These are phyloP conservation scores for Cicer judaicum DNA, from an alignment of 306 rosid genomes.

Conservation along the genomic window DNA sequence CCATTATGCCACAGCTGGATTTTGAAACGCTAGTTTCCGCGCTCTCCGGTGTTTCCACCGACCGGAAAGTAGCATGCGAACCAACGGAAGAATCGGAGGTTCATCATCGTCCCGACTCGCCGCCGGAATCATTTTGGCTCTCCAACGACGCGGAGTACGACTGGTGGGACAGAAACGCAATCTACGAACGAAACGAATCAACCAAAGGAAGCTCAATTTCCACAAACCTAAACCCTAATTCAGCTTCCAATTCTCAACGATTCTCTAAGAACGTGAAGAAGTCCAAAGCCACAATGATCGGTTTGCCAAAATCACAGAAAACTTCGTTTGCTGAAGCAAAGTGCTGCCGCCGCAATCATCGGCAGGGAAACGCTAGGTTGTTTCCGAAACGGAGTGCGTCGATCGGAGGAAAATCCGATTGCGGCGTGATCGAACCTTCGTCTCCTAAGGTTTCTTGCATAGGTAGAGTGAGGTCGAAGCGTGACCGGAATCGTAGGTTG, in stretches of 20 bases:
- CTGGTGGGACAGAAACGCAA: slow-evolving; percentile 89
- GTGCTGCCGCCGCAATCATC: slow-evolving; percentile 55
- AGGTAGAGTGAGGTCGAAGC: slow-evolving; percentile 89
- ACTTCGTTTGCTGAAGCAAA: slow-evolving; percentile 57
- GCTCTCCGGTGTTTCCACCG: slow-evolving; percentile 67
- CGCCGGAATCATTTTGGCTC: slow-evolving; percentile 91
- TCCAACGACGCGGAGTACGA: slow-evolving; percentile 85
- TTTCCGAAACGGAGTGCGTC: slow-evolving; percentile 77
- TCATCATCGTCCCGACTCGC: slow-evolving; percentile 58
- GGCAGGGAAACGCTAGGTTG: slow-evolving; percentile 53
- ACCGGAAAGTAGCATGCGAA: slow-evolving; percentile 72
- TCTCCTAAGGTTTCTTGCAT: slow-evolving; percentile 98
- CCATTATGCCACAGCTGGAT: slow-evolving; percentile 79
- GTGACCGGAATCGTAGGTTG: slow-evolving; percentile 64
- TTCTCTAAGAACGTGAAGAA: slow-evolving; percentile 70
- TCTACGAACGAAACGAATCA: slow-evolving; percentile 79
- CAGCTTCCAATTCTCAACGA: slow-evolving; percentile 72
- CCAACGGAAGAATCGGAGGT: slow-evolving; percentile 35
- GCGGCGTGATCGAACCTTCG: slow-evolving; percentile 67
- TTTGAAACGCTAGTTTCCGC: slow-evolving; percentile 79
- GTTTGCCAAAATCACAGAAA: slow-evolving; percentile 88
- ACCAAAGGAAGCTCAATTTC: slow-evolving; percentile 65
- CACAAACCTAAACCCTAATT: slow-evolving; percentile 54
- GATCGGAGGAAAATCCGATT: slow-evolving; percentile 61
- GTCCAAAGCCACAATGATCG: slow-evolving; percentile 72